Evolutionary conservation across 495 filamentous ascomycete genomes (phyloP).

Genomic region (Penicillium canescens): DNA sequence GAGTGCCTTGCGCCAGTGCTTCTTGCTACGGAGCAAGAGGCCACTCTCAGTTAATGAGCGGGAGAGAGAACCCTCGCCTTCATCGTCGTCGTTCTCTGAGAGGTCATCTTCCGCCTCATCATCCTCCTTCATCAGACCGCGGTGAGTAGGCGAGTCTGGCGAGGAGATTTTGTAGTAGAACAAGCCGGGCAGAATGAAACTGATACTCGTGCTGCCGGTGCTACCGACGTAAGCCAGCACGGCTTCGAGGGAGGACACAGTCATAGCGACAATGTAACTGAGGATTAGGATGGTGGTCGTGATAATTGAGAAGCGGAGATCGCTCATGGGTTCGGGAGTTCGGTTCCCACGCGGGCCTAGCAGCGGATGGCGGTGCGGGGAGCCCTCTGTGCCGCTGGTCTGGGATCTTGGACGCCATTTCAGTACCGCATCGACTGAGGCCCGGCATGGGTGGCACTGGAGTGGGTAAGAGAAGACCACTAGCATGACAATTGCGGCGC

Average conservation of each 20-base stretch:
- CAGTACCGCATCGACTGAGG: conserved; percentile 86
- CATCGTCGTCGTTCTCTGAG: conserved; percentile 44
- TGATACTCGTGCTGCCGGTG: conserved; percentile 91
- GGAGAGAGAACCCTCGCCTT: conserved; percentile 34
- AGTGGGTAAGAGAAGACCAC: conserved; percentile 97
- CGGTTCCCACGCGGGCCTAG: conserved; percentile 35
- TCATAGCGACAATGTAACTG: conserved; percentile 85
- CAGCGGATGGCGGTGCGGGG: conserved; percentile 47
- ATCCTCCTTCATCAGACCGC: conserved; percentile 84
- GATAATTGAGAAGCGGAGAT: conserved; percentile 85
- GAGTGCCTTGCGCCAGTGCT: conserved; percentile 57
- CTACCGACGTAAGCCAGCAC: conserved; percentile 94
- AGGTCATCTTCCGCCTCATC: conserved; percentile 59
- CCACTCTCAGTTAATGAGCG: conserved; percentile 44
- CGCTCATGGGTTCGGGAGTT: conserved; percentile 65
- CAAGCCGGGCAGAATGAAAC: conserved; percentile 91
- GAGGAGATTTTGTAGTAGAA: conserved; percentile 98
- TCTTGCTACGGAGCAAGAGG: conserved; percentile 49
- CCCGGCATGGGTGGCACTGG: conserved; percentile 92
- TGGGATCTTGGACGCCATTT: conserved; percentile 76
- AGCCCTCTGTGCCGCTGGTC: conserved; percentile 37
- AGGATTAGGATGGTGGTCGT: conserved; percentile 81
- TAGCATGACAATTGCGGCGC: conserved; percentile 91
- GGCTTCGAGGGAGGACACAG: conserved; percentile 82
- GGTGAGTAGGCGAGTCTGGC: conserved; percentile 80